Evolutionary conservation across 1,139 yeast species (phyloP), one percentile per base, ranked within the genome.

Genomic region (Yamadazyma buinensis): DNA sequence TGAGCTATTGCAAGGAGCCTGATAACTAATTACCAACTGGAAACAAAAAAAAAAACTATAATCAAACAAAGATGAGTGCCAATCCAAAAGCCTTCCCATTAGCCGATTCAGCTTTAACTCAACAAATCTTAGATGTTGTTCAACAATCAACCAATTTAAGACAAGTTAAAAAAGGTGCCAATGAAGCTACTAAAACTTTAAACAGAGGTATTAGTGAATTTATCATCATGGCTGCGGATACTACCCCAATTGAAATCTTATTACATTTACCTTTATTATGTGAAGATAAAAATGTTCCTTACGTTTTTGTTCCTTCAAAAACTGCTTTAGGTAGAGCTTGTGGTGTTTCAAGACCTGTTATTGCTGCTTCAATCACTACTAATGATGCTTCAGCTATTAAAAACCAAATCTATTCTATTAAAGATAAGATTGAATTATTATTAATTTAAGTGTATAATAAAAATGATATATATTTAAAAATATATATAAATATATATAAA

Each of bases 151-250:
- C 95, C 57, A 90, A 86, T 73, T 80, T 92, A 67, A 88, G 97
- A 76, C 99, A 94, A 72, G 81, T 92, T 67, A 92, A 94, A 80
- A 92, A 92, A 72, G 99, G 99, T 68, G 98, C 98, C 50, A 92
- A 94, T 67, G 99, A 92, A 74, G 95, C 98, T 55, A 94, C 98
- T 74, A 92, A 94, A 79, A 92, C 98, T 55, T 80, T 92, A 72
- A 92, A 94, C 84, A 87, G 98, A 77, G 98, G 98, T 80, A 92
- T 94, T 59, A 85, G 97, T 55, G 98, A 92, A 74, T 92, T 94
- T 78, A 90, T 94, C 69, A 87, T 94, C 72, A 88, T 94, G 97
- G 98, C 98, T 53, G 99, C 98, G 55, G 98, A 94, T 65, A 87
- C 98, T 55, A 96, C 92, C 69, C 99, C 99, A 55, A 90, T 94